These are phyloP conservation scores for Pseudisothecium myosuroides DNA, from an alignment of 225 moss, liverwort and hornwort species.

Conservation along the genomic window DNA sequence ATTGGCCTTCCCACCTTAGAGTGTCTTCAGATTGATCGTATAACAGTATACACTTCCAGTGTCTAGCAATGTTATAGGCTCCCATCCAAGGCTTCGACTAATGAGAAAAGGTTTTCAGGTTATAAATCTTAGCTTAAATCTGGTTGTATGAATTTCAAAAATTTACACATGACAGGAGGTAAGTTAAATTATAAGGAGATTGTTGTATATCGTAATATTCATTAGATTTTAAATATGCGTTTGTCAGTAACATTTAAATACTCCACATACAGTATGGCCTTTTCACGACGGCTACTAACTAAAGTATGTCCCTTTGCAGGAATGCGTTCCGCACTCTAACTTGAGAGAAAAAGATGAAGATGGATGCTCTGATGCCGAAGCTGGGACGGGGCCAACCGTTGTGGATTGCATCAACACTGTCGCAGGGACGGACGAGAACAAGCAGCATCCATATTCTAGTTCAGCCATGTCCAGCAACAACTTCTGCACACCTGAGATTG, in stretches of 20 bases:
- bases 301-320: neutral
- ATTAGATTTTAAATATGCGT: neutral
- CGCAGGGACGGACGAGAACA: neutral
- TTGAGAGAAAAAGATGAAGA: neutral
- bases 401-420: neutral
- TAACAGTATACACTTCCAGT: neutral
- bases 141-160: neutral
- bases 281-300: neutral
- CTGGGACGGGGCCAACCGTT: neutral
- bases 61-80: neutral
- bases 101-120: too few species aligned
- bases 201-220: neutral
- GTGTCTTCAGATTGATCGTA: neutral
- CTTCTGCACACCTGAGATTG: conserved; percentile 33
- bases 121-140: neutral
- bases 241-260: neutral
- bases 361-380: neutral
- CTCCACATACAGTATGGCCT: neutral
- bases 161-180: too few species aligned
- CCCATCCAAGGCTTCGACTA: neutral
- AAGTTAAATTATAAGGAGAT: neutral
- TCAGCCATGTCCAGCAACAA: conserved; percentile 1
- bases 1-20: neutral
- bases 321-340: neutral
- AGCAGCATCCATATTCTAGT: conserved; percentile 6